Base-by-base conservation (phyloP, 495 filamentous ascomycete genomes). In the Hyphodiscus hymeniophilus region DNA sequence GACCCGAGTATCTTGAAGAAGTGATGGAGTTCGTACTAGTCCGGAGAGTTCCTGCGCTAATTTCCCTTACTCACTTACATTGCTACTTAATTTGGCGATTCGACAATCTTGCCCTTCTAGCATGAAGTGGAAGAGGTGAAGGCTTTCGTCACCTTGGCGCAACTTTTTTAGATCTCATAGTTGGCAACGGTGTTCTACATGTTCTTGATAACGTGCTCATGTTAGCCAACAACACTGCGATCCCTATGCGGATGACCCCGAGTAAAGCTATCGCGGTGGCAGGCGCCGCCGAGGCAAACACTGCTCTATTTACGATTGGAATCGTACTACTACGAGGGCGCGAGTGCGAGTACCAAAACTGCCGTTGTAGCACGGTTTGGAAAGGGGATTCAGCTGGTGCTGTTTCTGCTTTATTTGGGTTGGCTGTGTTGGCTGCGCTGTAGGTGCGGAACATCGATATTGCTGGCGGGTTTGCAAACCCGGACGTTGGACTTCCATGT, bases 131-230 rank as follows among this genome's bases (percentile, higher is more conserved):
- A 62, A 3, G 63, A 72, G 39, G 75, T 68, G 16, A 55, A 46
- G 7, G 47, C 66, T n/a, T 72, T 59, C 42, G 65, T 67, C 42
- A 70, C 74, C 57, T 60, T 60, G 7, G 73, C 80, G 0, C 63
- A 68, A 42, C 65, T 86, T 17, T 65, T 33, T 55, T 76, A 2
- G 69, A 87, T 60, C 58, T 87, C 1, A 66, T 88, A 1, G 58
- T 81, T 38, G 65, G 62, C 15, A 84, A 84, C 42, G 84, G 84
- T 47, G 81, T 88, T 17, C 65, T 84, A 2, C 82, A 86, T 56
- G 65, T 84, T 22, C 73, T 84, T 50, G 76, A 84, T 51, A 24
- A 33, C 42, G 78, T 83, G 30, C 61, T 84, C 39, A 84, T 84
- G 64, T 81, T 80, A 4, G 62, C 67, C 21, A 75, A 74, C 50